phyloP scores from a whole-genome alignment of 495 filamentous ascomycete genomes.

The Penicillium atrosanguineum region DNA sequence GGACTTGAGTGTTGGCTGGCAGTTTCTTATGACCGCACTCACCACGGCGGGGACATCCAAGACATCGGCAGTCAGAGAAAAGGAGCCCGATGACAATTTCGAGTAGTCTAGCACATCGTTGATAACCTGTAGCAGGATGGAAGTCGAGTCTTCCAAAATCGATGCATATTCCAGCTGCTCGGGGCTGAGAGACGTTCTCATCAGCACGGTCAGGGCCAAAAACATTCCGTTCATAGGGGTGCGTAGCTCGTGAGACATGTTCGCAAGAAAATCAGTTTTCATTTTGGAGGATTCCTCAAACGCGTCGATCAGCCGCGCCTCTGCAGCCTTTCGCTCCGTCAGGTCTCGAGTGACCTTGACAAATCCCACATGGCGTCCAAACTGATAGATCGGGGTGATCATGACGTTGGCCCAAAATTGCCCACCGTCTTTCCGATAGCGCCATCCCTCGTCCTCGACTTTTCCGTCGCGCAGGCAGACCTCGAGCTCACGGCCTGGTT shows the following conservation, averaged over 20 bases:
- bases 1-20: conserved; percentile 54
- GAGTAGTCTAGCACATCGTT: conserved; percentile 89
- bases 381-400: conserved; percentile 59
- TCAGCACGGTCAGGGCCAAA: conserved; percentile 66
- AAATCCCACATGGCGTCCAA: conserved; percentile 59
- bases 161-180: conserved; percentile 74
- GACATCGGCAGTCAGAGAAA: conserved; percentile 71
- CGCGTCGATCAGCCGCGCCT: conserved; percentile 55
- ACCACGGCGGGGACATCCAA: conserved; percentile 60
- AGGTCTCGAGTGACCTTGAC: conserved; percentile 65
- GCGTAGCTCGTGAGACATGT: conserved; percentile 89
- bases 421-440: conserved; percentile 58
- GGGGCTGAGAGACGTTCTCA: conserved; percentile 61
- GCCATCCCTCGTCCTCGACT: conserved; percentile 66
- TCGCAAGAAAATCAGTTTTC: conserved; percentile 68
- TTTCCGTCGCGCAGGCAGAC: conserved; percentile 58
- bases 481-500: conserved; percentile 55
- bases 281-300: conserved; percentile 64
- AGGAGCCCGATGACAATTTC: conserved; percentile 83
- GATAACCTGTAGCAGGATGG: conserved; percentile 80
- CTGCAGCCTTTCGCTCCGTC: conserved; percentile 58
- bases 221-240: conserved; percentile 79
- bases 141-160: conserved; percentile 77
- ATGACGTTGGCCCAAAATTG: conserved; percentile 68
- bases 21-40: conserved; percentile 52